Percentiles rank a stretch among this genome's conserved stretches.
phyloP scores from a whole-genome alignment of 352 stramenopile species.

The Phytophthora brassicae region DNA sequence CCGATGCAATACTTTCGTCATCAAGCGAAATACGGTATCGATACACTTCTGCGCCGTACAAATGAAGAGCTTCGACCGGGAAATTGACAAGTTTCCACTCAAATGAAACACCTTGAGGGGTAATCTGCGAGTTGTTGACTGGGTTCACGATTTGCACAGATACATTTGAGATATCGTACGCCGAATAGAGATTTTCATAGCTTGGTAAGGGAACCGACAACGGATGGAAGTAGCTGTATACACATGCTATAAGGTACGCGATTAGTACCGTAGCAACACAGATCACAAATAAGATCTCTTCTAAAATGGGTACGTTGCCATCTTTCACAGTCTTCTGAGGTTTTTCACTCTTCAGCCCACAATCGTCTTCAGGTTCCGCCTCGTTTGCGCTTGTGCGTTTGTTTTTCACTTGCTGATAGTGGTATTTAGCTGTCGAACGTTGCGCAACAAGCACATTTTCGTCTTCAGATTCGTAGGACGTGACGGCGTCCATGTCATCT shows the following conservation, averaged over 20 bases:
- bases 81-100: slow-evolving; percentile 50
- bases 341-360: slow-evolving; percentile 2
- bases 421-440: background rate
- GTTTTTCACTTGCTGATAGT: no score
- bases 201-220: slow-evolving; percentile 40
- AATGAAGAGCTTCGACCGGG: slow-evolving; percentile 31
- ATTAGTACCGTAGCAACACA: slow-evolving; percentile 32
- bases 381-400: background rate
- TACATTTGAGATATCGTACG: slow-evolving; percentile 52
- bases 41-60: slow-evolving; percentile 49
- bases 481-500: slow-evolving; percentile 8
- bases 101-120: slow-evolving; percentile 27
- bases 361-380: slow-evolving; percentile 16
- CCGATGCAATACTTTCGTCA: slow-evolving; percentile 32
- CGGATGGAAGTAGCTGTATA: slow-evolving; percentile 48
- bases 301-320: slow-evolving; percentile 4
- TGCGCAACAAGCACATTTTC: background rate
- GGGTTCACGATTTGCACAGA: slow-evolving; percentile 40
- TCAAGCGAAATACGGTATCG: slow-evolving; percentile 46
- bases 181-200: slow-evolving; percentile 34
- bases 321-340: background rate
- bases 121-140: slow-evolving; percentile 14
- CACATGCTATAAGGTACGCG: slow-evolving; percentile 42
- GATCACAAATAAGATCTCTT: slow-evolving; percentile 28
- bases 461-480: slow-evolving; percentile 11